Percentiles rank a stretch among this genome's conserved stretches.
These are phyloP conservation scores for Leishmania martiniquensis DNA, from an alignment of 208 protist genomes.

Conservation along the genomic window DNA sequence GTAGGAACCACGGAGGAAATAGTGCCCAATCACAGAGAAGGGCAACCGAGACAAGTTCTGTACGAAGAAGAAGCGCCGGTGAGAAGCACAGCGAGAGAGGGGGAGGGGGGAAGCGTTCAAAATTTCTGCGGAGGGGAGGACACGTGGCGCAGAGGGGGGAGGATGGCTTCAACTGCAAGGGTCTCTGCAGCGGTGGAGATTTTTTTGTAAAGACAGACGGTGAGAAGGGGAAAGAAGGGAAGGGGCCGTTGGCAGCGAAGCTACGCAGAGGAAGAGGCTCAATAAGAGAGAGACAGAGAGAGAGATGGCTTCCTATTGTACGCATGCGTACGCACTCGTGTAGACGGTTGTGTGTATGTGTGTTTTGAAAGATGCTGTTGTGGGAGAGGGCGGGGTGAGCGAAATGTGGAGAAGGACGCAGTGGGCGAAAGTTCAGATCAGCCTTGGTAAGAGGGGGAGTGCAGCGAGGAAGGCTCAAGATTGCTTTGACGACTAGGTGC, in stretches of 20 bases:
- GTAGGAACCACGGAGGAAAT: no score
- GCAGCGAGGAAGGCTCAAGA: neutral
- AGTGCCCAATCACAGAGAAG: no score
- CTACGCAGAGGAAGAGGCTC: neutral
- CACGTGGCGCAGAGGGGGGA: neutral
- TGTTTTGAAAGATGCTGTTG: neutral
- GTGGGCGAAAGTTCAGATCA: neutral
- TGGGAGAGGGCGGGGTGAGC: neutral
- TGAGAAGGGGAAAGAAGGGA: conserved; percentile 3
- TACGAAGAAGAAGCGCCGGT: neutral
- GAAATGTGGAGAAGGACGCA: neutral
- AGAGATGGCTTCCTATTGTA: neutral
- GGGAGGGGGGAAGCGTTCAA: neutral
- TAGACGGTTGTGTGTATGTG: neutral
- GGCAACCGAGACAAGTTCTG: no score
- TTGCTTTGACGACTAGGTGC: neutral
- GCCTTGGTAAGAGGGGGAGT: neutral
- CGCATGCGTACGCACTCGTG: neutral
- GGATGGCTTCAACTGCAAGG: no score
- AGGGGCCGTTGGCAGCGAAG: neutral
- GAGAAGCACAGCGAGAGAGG: no score
- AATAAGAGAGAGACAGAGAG: neutral
- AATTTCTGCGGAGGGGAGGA: neutral
- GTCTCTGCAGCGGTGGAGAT: neutral
- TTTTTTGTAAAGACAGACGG: neutral